Percentiles rank a stretch among this genome's conserved stretches.
Conservation (phyloP, 805 yeast species). For the Wickerhamomyces xylosicus region DNA sequence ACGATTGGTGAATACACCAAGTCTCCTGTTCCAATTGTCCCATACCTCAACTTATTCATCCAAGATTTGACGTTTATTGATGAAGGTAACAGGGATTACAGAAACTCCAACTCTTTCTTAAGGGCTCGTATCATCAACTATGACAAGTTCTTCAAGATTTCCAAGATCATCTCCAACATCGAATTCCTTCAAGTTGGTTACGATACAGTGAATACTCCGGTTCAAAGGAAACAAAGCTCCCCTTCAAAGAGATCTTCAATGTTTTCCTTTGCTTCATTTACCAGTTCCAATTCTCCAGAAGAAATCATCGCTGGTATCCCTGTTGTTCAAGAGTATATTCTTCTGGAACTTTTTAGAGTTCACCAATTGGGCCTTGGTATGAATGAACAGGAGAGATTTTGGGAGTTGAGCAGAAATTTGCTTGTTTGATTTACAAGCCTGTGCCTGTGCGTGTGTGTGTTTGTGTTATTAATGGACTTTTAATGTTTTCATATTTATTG, state of each 20-base stretch:
- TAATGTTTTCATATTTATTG: too few species aligned
- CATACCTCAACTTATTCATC: conserved; percentile 62
- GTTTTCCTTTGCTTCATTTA: conserved; percentile 12
- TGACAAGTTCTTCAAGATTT: conserved; percentile 61
- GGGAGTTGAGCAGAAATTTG: conserved; percentile 53
- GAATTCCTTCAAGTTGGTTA: conserved; percentile 62
- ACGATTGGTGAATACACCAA: conserved; percentile 22
- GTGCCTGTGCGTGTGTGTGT: too few species aligned
- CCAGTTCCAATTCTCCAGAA: conserved; percentile 7
- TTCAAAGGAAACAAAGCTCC: conserved; percentile 4
- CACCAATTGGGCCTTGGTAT: conserved; percentile 48
- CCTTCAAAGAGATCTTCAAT: conserved; percentile 17
- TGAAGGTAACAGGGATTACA: conserved; percentile 67
- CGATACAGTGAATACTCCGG: conserved; percentile 8
- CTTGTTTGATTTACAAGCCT: too few species aligned
- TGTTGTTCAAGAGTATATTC: conserved; percentile 37
- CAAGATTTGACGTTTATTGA: conserved; percentile 76
- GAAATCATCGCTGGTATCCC: conserved; percentile 24
- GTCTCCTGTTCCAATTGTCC: conserved; percentile 51
- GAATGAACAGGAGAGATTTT: conserved; percentile 56
- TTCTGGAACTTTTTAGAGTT: conserved; percentile 64
- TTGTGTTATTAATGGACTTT: too few species aligned
- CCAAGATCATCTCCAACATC: conserved; percentile 54
- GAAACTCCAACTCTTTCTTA: conserved; percentile 44
- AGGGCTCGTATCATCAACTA: conserved; percentile 49